Evolutionary conservation across 2,329 filamentous ascomycete genomes (phyloP).

Genomic region (Bipolaris bicolor): DNA sequence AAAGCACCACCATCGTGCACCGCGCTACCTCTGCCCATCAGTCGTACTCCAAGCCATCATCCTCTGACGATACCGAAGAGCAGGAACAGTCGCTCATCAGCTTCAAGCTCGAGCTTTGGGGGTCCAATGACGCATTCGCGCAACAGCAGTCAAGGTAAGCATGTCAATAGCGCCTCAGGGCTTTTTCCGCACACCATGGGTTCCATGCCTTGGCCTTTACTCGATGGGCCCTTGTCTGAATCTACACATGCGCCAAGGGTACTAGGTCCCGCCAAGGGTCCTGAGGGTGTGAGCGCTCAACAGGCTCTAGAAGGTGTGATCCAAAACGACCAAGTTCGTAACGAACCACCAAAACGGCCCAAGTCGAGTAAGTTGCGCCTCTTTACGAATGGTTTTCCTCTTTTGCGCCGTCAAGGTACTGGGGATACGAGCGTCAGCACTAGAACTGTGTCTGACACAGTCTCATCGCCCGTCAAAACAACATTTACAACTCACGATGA

Average conservation of each 20-base stretch:
- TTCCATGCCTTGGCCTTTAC: conserved; percentile 19
- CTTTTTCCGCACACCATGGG: conserved; percentile 2
- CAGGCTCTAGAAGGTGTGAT: conserved; percentile 17
- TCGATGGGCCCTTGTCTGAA: conserved; percentile 13
- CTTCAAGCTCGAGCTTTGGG: conserved; percentile 34
- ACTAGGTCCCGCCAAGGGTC: neutral
- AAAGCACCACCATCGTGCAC: conserved; percentile 30
- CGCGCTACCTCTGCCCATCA: conserved; percentile 37
- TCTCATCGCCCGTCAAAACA: neutral
- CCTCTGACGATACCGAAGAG: conserved; percentile 45
- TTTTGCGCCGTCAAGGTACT: conserved; percentile 29
- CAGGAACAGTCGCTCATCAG: conserved; percentile 38
- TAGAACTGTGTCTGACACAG: conserved; percentile 8
- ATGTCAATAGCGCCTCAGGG: conserved; percentile 8
- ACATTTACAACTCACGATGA: conserved; percentile 6
- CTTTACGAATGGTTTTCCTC: conserved; percentile 27
- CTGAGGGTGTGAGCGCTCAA: conserved; percentile 15
- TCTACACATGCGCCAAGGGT: neutral
- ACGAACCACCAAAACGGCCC: conserved; percentile 20
- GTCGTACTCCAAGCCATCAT: conserved; percentile 36
- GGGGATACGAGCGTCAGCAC: conserved; percentile 20
- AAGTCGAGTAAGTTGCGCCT: conserved; percentile 26
- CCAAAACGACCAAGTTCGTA: conserved; percentile 1
- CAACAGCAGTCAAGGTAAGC: conserved; percentile 21
- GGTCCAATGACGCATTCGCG: conserved; percentile 21